Base-by-base conservation (phyloP, 2,329 filamentous ascomycete species). In the Neopestalotiopsis sp. region DNA sequence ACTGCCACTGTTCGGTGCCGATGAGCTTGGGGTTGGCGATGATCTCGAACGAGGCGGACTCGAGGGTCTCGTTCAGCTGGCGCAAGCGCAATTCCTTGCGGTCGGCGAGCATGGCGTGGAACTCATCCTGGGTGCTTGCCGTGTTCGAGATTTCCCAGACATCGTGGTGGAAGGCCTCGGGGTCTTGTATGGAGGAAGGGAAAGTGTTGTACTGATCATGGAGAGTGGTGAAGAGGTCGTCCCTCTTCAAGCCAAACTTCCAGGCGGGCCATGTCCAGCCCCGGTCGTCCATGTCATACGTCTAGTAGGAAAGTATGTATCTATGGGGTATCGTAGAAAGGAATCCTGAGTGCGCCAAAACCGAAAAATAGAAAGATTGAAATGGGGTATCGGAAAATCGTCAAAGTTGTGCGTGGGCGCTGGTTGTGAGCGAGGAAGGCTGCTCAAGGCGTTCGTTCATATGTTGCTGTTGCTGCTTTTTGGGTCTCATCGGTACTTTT, bases 171-270 rank as follows among this genome's bases (percentile, higher is more conserved):
- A 90, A 90, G 66, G 88, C 87, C 71, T 88, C 85, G 72, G 86
- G 85, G 78, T 90, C 88, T 74, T 89, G 87, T 38, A 90, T 84
- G 61, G 84, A 81, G 65, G 85, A 85, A 65, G 85, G 79, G 67
- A 89, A 80, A 62, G 88, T 89, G 79, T 90, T 90, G 80, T 89
- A 90, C 76, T 86, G 84, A 72, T 88, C 85, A 74, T 89, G 86
- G 13, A 90, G 84, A 66, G 84, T 87, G 66, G 85, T 86, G 76
- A 85, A 85, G 78, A 89, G 85, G 74, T 89, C 87, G 68, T 85
- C 84, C 76, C 84, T 84, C 82, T 87, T 88, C 84, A 89, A 84
- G 75, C 87, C 87, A 81, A 89, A 90, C 78, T 89, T 89, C 87
- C 88, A 90, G 74, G 85, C 84, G 58, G 88, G 88, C 88, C 88